These are phyloP conservation scores for Kregervanrija delftensis DNA, from an alignment of 805 yeast genomes.

Conservation along the genomic window DNA sequence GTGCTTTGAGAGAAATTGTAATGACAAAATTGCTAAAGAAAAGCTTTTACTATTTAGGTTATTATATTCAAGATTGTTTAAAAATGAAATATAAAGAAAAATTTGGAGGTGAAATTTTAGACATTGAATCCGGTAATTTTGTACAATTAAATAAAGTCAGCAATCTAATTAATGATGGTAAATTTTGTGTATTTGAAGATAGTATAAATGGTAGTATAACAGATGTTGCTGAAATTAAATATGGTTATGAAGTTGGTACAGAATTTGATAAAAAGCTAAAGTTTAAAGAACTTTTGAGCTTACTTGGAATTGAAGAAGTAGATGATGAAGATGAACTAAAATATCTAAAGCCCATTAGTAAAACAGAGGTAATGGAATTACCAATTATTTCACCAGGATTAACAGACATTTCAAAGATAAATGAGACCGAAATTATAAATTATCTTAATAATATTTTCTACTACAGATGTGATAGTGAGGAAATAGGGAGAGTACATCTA, in stretches of 20 bases:
- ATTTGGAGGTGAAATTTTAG: constrained; percentile 71
- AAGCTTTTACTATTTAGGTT: constrained; percentile 71
- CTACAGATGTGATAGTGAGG: too few species aligned
- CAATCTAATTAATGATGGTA: constrained; percentile 5
- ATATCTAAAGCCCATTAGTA: too few species aligned
- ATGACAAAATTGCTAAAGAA: constrained; percentile 40
- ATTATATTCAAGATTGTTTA: constrained; percentile 67
- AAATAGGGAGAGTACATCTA: too few species aligned
- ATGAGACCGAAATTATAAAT: too few species aligned
- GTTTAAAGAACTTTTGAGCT: too few species aligned
- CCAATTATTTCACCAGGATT: too few species aligned
- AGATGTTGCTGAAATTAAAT: constrained; percentile 31
- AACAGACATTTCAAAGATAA: too few species aligned
- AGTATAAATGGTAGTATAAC: constrained; percentile 1
- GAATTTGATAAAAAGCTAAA: neutral
- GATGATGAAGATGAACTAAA: too few species aligned
- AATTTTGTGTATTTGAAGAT: constrained; percentile 3
- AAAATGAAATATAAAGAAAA: constrained; percentile 79
- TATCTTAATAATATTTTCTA: too few species aligned
- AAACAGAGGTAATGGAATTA: too few species aligned
- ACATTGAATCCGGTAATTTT: too few species aligned
- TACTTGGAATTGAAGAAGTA: too few species aligned
- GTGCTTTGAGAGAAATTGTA: constrained; percentile 65
- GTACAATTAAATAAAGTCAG: constrained; percentile 9
- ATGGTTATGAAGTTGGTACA: constrained; percentile 31